Conservation (phyloP, 192 early-diverging fungal genomes). For the Cetraspora pellucida region DNA sequence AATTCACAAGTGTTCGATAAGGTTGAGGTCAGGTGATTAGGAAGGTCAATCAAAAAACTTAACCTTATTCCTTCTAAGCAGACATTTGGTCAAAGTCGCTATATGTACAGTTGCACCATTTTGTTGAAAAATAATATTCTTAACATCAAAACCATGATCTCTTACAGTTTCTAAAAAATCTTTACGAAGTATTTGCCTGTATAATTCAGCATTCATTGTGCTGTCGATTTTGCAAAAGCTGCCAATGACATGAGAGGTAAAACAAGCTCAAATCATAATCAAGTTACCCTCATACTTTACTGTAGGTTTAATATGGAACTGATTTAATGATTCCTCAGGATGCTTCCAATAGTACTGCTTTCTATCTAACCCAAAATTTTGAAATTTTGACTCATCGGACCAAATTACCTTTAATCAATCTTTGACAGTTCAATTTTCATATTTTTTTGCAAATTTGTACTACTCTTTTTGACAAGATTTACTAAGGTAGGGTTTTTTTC, state of each 20-base stretch:
- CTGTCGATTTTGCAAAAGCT: constrained; percentile 33
- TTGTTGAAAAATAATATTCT: constrained; percentile 41
- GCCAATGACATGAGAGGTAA: constrained; percentile 31
- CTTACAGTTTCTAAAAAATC: constrained; percentile 26
- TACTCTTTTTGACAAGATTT: neutral
- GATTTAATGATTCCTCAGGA: neutral
- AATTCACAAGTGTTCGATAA: too few relatives aligned
- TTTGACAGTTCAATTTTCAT: constrained; percentile 34
- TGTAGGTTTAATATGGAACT: neutral
- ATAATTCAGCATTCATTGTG: constrained; percentile 15
- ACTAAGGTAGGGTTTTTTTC: neutral
- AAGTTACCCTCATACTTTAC: constrained; percentile 1
- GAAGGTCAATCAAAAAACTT: too few relatives aligned
- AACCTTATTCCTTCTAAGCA: too few relatives aligned
- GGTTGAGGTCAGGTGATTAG: too few relatives aligned
- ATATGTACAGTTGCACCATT: constrained; percentile 29
- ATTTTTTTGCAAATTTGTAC: constrained; percentile 24
- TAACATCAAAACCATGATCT: constrained; percentile 26
- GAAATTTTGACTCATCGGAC: too few relatives aligned
- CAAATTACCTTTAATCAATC: too few relatives aligned
- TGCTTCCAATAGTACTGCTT: too few relatives aligned
- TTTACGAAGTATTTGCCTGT: constrained; percentile 32
- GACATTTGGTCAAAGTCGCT: too few relatives aligned
- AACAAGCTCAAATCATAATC: constrained; percentile 29
- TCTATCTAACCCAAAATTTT: too few relatives aligned